Conservation (phyloP, 768 basidiomycete genomes). For the Boletus patriciae region DNA sequence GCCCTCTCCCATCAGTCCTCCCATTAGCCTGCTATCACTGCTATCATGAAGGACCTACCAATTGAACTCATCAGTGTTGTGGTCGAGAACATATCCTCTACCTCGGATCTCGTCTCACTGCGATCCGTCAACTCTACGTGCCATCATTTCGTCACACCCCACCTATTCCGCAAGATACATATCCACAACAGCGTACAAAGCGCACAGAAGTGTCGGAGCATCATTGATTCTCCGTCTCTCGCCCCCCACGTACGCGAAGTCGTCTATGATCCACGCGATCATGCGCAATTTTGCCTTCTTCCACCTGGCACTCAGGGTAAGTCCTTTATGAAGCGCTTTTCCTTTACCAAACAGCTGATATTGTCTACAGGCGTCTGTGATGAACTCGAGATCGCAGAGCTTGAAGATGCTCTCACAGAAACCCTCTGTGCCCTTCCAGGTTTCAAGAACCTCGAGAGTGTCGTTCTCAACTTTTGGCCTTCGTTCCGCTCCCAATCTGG, state of each 20-base stretch:
- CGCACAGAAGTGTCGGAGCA: slow-evolving; percentile 23
- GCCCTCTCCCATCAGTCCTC: no score
- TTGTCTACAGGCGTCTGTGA: slow-evolving; percentile 19
- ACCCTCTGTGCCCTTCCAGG: slow-evolving; percentile 21
- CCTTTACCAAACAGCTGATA: background rate
- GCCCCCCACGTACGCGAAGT: slow-evolving; percentile 28
- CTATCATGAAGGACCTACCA: slow-evolving; percentile 26
- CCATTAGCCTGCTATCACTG: background rate
- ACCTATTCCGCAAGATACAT: slow-evolving; percentile 23
- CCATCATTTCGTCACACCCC: slow-evolving; percentile 28
- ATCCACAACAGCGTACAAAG: slow-evolving; percentile 29
- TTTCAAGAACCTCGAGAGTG: slow-evolving; percentile 21
- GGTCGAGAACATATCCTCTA: slow-evolving; percentile 23
- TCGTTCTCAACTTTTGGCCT: slow-evolving; percentile 34
- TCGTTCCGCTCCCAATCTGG: slow-evolving; percentile 28
- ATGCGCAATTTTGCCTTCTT: slow-evolving; percentile 25
- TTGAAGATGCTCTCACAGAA: slow-evolving; percentile 31
- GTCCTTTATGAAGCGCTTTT: background rate
- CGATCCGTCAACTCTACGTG: slow-evolving; percentile 29
- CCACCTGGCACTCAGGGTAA: slow-evolving; percentile 16
- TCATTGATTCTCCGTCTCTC: slow-evolving; percentile 24
- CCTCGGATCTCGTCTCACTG: slow-evolving; percentile 29
- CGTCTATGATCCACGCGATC: slow-evolving; percentile 31
- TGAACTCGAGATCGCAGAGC: slow-evolving; percentile 33
- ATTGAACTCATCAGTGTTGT: slow-evolving; percentile 30